A percentile compares a stretch with the other conserved stretches of the same genome.
Evolutionary conservation across 306 rosid genomes (phyloP).

Genomic region (Aeschynomene evenia): DNA sequence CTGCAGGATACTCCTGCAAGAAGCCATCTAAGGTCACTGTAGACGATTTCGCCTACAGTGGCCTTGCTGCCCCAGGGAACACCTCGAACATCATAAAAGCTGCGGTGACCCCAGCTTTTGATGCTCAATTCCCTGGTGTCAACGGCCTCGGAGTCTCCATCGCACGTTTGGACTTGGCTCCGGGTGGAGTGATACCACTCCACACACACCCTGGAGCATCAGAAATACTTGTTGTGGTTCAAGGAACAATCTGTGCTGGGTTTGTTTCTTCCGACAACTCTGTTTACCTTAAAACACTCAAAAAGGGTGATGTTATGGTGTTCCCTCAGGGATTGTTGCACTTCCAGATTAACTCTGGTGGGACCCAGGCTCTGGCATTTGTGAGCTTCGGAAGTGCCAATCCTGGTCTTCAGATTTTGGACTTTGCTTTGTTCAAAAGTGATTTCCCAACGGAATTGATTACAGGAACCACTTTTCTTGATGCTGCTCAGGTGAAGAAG

Average conservation of each 20-base stretch:
- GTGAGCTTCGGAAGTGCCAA: conserved; percentile 63
- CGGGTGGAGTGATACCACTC: conserved; percentile 64
- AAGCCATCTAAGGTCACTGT: conserved; percentile 44
- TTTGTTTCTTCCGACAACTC: conserved; percentile 58
- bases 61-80: conserved; percentile 61
- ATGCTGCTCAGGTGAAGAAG: conserved; percentile 58
- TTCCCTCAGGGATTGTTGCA: conserved; percentile 85
- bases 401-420: conserved; percentile 77
- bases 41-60: conserved; percentile 55
- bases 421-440: conserved; percentile 65
- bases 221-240: conserved; percentile 42
- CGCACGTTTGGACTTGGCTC: conserved; percentile 60
- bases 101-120: conserved; percentile 62
- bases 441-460: conserved; percentile 61
- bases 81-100: conserved; percentile 77
- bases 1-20: conserved; percentile 78
- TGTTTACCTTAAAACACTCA: conserved; percentile 55
- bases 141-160: conserved; percentile 77
- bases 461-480: conserved; percentile 55
- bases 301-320: conserved; percentile 71
- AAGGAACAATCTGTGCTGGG: conserved; percentile 63
- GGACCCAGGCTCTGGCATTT: conserved; percentile 23
- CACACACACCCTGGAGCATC: conserved; percentile 83
- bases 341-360: conserved; percentile 60
- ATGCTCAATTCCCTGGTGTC: conserved; percentile 58